phyloP scores from a whole-genome alignment of 164 flowering plant species.

The Protea cynaroides region DNA sequence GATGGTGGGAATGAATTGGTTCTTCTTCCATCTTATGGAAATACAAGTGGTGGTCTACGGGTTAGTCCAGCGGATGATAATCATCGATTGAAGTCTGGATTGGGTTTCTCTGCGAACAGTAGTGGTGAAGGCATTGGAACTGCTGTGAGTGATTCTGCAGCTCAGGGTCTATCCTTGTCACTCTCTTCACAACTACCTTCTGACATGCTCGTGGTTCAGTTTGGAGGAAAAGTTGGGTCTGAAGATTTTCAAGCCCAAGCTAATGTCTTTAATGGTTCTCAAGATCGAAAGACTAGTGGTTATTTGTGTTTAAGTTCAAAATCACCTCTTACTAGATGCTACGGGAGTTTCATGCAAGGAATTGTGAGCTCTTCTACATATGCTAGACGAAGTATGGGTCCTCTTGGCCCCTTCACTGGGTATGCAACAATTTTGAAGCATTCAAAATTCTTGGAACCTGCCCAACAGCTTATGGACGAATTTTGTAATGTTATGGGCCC shows the following conservation, averaged over 20 bases:
- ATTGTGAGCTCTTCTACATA: slow-evolving; percentile 23
- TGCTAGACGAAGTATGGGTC: slow-evolving; percentile 40
- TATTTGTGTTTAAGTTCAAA: slow-evolving; percentile 11
- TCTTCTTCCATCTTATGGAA: slow-evolving; percentile 29
- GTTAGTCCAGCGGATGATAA: slow-evolving; percentile 15
- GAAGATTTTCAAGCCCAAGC: slow-evolving; percentile 12
- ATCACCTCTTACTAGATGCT: slow-evolving; percentile 17
- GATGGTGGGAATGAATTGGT: slow-evolving; percentile 28
- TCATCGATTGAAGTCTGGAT: slow-evolving; percentile 27
- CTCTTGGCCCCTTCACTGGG: slow-evolving; percentile 95
- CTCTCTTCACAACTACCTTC: slow-evolving; percentile 41
- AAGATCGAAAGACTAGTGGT: slow-evolving; percentile 16
- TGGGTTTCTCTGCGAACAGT: slow-evolving; percentile 16
- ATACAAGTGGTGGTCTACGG: slow-evolving; percentile 15
- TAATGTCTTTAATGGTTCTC: slow-evolving; percentile 9
- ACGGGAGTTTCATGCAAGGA: slow-evolving; percentile 29
- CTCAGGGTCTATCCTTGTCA: slow-evolving; percentile 41
- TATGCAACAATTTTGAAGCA: slow-evolving; percentile 71
- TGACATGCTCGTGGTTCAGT: slow-evolving; percentile 16
- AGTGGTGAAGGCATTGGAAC: slow-evolving; percentile 9
- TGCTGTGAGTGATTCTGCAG: slow-evolving; percentile 18
- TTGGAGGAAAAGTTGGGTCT: slow-evolving; percentile 20
- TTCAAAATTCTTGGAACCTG: slow-evolving; percentile 72
- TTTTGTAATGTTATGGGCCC: slow-evolving; percentile 26
- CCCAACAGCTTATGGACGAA: slow-evolving; percentile 64